phyloP scores from a whole-genome alignment of 176 grass and related monocot species.

The Chrysopogon serrulatus region DNA sequence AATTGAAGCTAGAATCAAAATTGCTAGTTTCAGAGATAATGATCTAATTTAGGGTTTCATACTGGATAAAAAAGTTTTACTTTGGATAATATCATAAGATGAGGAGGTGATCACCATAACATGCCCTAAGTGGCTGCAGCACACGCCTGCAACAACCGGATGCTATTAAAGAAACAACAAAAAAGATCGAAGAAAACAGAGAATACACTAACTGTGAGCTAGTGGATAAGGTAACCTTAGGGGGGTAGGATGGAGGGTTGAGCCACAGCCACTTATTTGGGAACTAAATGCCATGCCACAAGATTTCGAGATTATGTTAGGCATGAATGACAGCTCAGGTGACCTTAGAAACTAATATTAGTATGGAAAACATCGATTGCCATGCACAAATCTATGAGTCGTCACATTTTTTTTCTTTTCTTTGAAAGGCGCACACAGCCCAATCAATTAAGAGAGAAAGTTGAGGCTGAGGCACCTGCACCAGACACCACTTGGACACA shows the following conservation, averaged over 20 bases:
- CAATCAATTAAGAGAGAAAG: background rate
- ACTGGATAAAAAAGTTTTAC: background rate
- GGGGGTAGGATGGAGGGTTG: constrained; percentile 29
- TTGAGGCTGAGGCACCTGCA: background rate
- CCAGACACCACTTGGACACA: background rate
- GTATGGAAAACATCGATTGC: background rate
- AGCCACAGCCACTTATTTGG: constrained; percentile 46
- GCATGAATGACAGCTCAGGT: background rate
- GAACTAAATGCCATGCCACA: constrained; percentile 29
- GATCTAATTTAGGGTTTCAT: background rate
- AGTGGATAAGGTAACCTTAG: constrained; percentile 48
- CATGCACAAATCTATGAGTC: background rate
- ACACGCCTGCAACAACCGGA: constrained; percentile 21
- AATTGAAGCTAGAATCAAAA: background rate
- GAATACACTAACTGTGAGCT: constrained; percentile 14
- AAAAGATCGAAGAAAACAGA: constrained; percentile 31
- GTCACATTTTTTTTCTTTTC: background rate
- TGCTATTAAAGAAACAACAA: constrained; percentile 36
- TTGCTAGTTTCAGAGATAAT: background rate
- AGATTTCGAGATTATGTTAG: constrained; percentile 46
- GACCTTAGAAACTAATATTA: constrained; percentile 12
- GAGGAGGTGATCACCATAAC: constrained; percentile 30
- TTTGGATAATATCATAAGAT: constrained; percentile 25
- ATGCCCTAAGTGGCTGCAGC: constrained; percentile 36
- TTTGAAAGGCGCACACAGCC: background rate